Conservation (phyloP, 2,329 filamentous ascomycete genomes). For the Xylariaceae sp. region DNA sequence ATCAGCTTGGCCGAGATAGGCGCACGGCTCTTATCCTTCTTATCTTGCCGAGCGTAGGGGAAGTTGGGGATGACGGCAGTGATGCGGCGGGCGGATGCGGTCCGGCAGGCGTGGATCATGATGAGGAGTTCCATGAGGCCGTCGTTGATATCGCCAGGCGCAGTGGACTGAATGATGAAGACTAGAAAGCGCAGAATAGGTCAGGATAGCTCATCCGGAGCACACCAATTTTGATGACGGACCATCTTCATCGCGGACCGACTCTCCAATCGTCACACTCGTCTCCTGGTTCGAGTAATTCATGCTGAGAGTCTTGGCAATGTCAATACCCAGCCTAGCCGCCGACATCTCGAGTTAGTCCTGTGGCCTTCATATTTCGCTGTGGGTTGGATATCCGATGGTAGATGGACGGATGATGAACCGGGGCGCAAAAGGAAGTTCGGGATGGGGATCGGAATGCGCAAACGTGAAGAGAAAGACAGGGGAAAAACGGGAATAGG, state of each 20-base stretch:
- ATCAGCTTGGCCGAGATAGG: slow-evolving; percentile 94
- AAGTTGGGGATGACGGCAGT: slow-evolving; percentile 95
- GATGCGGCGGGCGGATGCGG: slow-evolving; percentile 71
- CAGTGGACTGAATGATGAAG: slow-evolving; percentile 93
- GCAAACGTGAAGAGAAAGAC: background rate
- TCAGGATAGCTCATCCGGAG: slow-evolving; percentile 57
- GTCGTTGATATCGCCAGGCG: slow-evolving; percentile 95
- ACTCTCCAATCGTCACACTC: slow-evolving; percentile 90
- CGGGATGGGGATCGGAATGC: background rate
- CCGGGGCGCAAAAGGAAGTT: slow-evolving; percentile 3
- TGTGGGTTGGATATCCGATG: slow-evolving; percentile 3
- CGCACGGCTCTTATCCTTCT: slow-evolving; percentile 91
- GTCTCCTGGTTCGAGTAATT: slow-evolving; percentile 87
- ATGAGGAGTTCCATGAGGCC: slow-evolving; percentile 97
- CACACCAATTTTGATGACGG: slow-evolving; percentile 32
- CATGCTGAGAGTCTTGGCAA: slow-evolving; percentile 73
- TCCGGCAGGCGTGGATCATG: slow-evolving; percentile 89
- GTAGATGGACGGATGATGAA: slow-evolving; percentile 2
- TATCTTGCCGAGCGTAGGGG: slow-evolving; percentile 93
- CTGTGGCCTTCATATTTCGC: background rate
- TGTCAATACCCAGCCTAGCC: slow-evolving; percentile 65
- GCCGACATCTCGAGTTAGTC: slow-evolving; percentile 10
- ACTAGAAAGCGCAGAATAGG: slow-evolving; percentile 41
- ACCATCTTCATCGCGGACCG: slow-evolving; percentile 89
- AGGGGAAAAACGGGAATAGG: background rate